phyloP scores from a whole-genome alignment of 148 eudicot genomes.

The Bassia scoparia region DNA sequence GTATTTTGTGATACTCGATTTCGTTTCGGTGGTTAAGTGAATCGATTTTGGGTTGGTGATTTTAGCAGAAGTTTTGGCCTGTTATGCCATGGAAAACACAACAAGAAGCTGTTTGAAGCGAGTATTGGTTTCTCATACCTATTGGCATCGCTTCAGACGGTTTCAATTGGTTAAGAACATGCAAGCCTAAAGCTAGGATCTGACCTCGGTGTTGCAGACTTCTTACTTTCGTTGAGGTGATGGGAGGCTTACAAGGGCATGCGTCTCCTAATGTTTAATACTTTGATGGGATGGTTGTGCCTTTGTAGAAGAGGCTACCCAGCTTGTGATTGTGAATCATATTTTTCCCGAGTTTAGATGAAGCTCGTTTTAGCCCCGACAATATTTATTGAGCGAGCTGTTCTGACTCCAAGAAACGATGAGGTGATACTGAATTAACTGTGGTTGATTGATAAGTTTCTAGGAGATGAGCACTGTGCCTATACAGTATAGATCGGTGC shows the following conservation, averaged over 20 bases:
- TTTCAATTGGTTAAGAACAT: background rate
- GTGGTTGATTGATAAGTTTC: background rate
- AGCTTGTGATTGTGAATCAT: background rate
- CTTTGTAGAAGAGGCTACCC: background rate
- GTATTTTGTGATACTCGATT: background rate
- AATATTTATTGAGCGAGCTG: background rate
- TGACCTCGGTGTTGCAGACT: background rate
- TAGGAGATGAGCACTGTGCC: background rate
- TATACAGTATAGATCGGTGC: background rate
- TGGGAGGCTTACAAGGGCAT: background rate
- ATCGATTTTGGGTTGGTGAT: background rate
- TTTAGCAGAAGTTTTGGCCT: constrained; percentile 3
- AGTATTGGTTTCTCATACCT: background rate
- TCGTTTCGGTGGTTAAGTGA: background rate
- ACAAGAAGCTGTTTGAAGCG: background rate
- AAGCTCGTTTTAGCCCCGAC: background rate
- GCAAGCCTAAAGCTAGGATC: background rate
- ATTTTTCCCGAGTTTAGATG: background rate
- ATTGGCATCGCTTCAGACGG: background rate
- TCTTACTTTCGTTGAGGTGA: background rate
- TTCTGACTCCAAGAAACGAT: constrained; percentile 4
- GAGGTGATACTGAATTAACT: background rate
- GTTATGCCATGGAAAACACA: background rate
- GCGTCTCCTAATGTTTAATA: background rate
- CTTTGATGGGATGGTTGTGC: background rate